These are phyloP conservation scores for Serendipita sp. DNA, from an alignment of 768 basidiomycete species.

Conservation along the genomic window DNA sequence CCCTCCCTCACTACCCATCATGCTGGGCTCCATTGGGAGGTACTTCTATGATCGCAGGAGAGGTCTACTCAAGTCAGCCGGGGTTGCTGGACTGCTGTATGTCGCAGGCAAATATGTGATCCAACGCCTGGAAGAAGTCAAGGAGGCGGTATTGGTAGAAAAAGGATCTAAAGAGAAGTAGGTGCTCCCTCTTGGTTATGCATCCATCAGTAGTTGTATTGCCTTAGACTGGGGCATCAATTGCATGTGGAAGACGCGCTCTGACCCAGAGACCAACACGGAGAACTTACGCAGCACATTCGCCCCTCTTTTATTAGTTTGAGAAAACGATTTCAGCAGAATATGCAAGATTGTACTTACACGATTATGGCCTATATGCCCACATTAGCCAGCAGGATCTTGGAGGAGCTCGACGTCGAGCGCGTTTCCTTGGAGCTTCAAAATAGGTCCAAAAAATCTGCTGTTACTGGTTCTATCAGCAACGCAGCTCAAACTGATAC, in stretches of 20 bases:
- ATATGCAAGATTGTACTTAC: conserved; percentile 61
- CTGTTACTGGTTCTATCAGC: background rate
- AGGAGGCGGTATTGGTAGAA: conserved; percentile 44
- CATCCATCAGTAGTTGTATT: background rate
- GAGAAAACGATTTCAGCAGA: conserved; percentile 55
- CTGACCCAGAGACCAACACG: background rate
- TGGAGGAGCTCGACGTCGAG: conserved; percentile 67
- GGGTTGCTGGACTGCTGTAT: conserved; percentile 47
- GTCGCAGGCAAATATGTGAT: conserved; percentile 42
- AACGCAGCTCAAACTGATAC: background rate
- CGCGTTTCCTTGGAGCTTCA: conserved; percentile 43
- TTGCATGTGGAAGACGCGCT: background rate
- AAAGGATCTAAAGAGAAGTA: conserved; percentile 53
- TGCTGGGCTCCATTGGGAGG: conserved; percentile 20
- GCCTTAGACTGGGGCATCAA: no score
- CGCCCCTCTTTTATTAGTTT: conserved; percentile 29
- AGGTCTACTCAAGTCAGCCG: conserved; percentile 33
- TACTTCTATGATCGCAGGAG: conserved; percentile 36
- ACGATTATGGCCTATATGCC: conserved; percentile 43
- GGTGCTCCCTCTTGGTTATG: conserved; percentile 19
- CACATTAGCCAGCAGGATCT: conserved; percentile 45
- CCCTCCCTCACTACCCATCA: background rate
- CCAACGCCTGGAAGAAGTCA: conserved; percentile 48
- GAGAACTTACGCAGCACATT: background rate
- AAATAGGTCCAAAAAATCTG: conserved; percentile 23